Evolutionary conservation across 257 asterid species (phyloP).

Genomic region (Fraxinus cuspidata): DNA sequence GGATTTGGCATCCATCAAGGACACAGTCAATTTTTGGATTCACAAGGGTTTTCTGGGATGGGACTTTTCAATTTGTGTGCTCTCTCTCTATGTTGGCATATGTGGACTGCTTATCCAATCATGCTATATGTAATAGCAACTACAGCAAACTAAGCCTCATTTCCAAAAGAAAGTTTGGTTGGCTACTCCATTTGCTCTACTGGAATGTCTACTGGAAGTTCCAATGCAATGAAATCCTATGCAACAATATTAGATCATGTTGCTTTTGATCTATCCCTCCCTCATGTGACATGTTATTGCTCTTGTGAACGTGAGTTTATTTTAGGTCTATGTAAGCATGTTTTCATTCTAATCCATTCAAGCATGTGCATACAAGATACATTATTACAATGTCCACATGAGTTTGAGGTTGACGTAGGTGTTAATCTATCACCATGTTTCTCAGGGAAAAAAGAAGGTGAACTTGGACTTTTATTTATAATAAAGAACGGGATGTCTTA

Average conservation of each 20-base stretch:
- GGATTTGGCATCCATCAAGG: background rate
- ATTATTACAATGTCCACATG: background rate
- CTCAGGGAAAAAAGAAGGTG: background rate
- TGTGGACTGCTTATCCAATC: background rate
- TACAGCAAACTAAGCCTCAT: background rate
- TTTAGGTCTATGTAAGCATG: background rate
- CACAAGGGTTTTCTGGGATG: background rate
- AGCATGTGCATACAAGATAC: background rate
- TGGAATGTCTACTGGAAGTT: background rate
- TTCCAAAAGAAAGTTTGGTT: background rate
- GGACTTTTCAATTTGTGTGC: background rate
- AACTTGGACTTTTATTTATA: background rate
- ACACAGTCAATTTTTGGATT: background rate
- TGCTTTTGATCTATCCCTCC: background rate
- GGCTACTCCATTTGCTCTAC: background rate
- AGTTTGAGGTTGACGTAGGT: background rate
- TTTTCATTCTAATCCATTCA: background rate
- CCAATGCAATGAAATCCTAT: background rate
- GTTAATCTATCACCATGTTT: background rate
- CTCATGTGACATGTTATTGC: background rate
- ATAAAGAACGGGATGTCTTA: background rate
- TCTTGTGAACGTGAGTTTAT: background rate
- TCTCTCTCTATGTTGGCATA: background rate
- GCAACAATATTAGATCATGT: background rate
- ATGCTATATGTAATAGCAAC: background rate